Evolutionary conservation across 768 basidiomycete genomes (phyloP).

Genomic region (Amanita phalloides): DNA sequence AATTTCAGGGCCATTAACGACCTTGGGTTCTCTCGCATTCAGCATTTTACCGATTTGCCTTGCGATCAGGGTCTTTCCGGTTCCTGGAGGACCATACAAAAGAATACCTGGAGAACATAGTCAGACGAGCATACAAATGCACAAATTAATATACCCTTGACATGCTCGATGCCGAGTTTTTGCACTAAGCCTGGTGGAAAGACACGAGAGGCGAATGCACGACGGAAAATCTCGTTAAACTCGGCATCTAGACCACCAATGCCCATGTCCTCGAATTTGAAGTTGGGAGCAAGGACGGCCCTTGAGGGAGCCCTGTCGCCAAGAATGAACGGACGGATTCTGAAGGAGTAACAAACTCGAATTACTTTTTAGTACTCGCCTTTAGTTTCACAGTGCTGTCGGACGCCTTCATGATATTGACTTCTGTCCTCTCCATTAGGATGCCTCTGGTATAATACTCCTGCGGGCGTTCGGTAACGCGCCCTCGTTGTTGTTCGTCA

Average conservation of each 20-base stretch:
- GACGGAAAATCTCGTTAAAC: slow-evolving; percentile 93
- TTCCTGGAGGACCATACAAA: slow-evolving; percentile 93
- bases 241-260: slow-evolving; percentile 96
- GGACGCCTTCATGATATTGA: slow-evolving; percentile 79
- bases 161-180: slow-evolving; percentile 96
- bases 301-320: slow-evolving; percentile 70
- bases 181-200: slow-evolving; percentile 96
- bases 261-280: slow-evolving; percentile 99
- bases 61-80: slow-evolving; percentile 96
- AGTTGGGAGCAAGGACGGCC: slow-evolving; percentile 93
- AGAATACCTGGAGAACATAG: slow-evolving; percentile 57
- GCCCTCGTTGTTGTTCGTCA: slow-evolving; percentile 33
- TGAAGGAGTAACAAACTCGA: not conserved
- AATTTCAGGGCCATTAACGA: slow-evolving; percentile 97
- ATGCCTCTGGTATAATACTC: slow-evolving; percentile 46
- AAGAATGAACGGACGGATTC: not conserved
- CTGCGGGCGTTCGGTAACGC: slow-evolving; percentile 18
- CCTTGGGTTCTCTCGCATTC: slow-evolving; percentile 94
- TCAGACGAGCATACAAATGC: not conserved
- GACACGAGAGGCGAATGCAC: slow-evolving; percentile 97
- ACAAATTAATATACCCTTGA: slow-evolving; percentile 58
- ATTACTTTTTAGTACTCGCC: slow-evolving; percentile 82
- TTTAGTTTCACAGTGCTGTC: slow-evolving; percentile 82
- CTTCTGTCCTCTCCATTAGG: slow-evolving; percentile 85
- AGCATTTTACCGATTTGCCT: slow-evolving; percentile 99